Conservation (phyloP, 2,329 filamentous ascomycete genomes). For the Chlorencoelia australis region DNA sequence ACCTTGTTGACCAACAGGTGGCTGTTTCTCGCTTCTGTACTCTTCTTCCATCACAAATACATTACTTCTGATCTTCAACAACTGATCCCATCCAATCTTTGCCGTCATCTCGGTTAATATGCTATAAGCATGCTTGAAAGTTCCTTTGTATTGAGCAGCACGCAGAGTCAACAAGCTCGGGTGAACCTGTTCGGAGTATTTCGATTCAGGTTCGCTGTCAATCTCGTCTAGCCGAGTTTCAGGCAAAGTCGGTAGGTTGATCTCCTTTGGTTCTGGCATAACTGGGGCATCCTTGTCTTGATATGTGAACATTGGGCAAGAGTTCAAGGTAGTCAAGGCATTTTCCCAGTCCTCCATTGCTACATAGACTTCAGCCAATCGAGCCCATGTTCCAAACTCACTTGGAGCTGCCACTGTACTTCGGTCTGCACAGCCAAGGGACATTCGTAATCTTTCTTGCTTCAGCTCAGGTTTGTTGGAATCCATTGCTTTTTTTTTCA, state of each 20-base stretch:
- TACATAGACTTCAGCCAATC: conserved; percentile 88
- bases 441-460: conserved; percentile 67
- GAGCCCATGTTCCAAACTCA: conserved; percentile 95
- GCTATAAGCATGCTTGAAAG: conserved; percentile 88
- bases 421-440: conserved; percentile 85
- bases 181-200: conserved; percentile 77
- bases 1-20: conserved; percentile 35
- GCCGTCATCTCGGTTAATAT: conserved; percentile 92
- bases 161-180: conserved; percentile 76
- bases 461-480: conserved; percentile 44
- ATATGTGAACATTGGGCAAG: conserved; percentile 99
- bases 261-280: conserved; percentile 85
- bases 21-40: conserved; percentile 80
- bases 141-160: conserved; percentile 84
- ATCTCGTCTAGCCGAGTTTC: conserved; percentile 94
- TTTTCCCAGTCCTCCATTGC: conserved; percentile 94
- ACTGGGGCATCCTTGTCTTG: conserved; percentile 94
- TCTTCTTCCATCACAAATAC: conserved; percentile 99
- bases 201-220: conserved; percentile 76
- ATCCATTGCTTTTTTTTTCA: conserved; percentile 67
- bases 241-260: conserved; percentile 75
- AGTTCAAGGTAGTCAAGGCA: conserved; percentile 89
- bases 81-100: conserved; percentile 95
- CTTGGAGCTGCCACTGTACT: conserved; percentile 92
- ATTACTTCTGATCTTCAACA: conserved; percentile 87